Base-by-base conservation (phyloP, 306 rosid species). In the Aeschynomene evenia region DNA sequence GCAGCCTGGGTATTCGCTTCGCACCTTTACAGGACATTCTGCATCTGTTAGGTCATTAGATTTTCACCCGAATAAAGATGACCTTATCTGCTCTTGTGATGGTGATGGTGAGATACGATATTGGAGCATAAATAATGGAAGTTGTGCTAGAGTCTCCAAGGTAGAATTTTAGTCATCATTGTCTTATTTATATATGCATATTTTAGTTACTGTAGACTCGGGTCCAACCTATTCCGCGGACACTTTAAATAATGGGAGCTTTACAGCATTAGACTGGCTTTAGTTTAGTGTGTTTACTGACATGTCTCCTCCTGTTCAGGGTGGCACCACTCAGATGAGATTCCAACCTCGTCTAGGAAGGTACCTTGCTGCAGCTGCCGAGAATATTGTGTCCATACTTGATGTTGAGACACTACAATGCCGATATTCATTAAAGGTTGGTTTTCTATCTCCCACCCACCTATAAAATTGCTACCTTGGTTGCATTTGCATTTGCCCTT, bases 91-190 rank as follows among this genome's bases (percentile, higher is more conserved):
- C 87, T 94, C 99, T 22, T 94, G 99, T 73, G 99, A 94, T 16
- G 79, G 92, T 10, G 97, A 94, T 49, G 95, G 99, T 31, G 96
- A 94, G 78, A 91, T 94, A 73, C 88, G 99, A 9, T 94, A 85
- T 77, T 94, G 99, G 99, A 91, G 96, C 70, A 89, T 94, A 40
- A 94, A 75, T 77, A 91, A 88, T 33, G 97, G 99, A 63, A 94
- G 82, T 78, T 94, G 87, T 79, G 46, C 81, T 4, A 76, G 79
- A 66, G 89, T 85, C 59, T 88, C 75, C 70, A 94, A 94, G 99
- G 99, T 90, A 78, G 59, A 70, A 50, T 75, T 19, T 31, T 28
- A 31, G 22, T 73, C 34, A 37, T 52, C 33, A 24, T 39, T 60
- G n/a, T 53, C 56, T 7, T 60, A 29, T 37, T 67, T 36, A n/a